Base-by-base conservation (phyloP, 2,329 filamentous ascomycete species). In the Phaeosphaeriaceae sp. region DNA sequence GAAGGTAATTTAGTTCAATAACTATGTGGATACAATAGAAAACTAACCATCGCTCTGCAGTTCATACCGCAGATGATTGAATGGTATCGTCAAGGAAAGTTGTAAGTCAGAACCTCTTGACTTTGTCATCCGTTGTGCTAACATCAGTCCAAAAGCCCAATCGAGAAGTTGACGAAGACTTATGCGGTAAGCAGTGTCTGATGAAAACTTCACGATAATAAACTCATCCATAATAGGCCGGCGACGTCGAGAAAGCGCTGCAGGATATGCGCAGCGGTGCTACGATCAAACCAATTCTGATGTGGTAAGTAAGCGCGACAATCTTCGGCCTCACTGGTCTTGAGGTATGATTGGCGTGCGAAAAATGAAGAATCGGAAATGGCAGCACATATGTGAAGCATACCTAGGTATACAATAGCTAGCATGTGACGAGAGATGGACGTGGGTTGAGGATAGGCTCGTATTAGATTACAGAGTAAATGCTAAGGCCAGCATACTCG, bases 41-140 rank as follows among this genome's bases (percentile, higher is more conserved):
- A 5, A 30, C 7, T 33, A 13, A 46, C n/a, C 17, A 46, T 15
- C n/a, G 2, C n/a, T 2, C 4, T 21, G 6, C 29, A 77, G 36
- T 78, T 71, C 50, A 67, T 81, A 3, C 79, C 79, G 0, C 66
- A 76, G 60, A 70, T 81, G 77, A 77, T 81, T 13, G 52, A 75
- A 40, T 81, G 78, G 79, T 78, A 78, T 47, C 61, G 71, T 12
- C 68, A 77, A 34, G 79, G 78, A 6, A 74, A 67, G 52, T 77
- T 82, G 56, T 60, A 34, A 53, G 56, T 44, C 11, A 2, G 2
- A 13, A 17, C 13, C 4, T 4, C 15, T 8, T 21, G 28, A 26
- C 38, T 1, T 13, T n/a, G n/a, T 11, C 7, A 8, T 12, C 1
- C 4, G 7, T 18, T 13, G n/a, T 12, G 4, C 42, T 50, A 17